Evolutionary conservation across 2,329 filamentous ascomycete species (phyloP), one percentile per base, ranked within the genome.

Genomic region (Bipolaris cookei): DNA sequence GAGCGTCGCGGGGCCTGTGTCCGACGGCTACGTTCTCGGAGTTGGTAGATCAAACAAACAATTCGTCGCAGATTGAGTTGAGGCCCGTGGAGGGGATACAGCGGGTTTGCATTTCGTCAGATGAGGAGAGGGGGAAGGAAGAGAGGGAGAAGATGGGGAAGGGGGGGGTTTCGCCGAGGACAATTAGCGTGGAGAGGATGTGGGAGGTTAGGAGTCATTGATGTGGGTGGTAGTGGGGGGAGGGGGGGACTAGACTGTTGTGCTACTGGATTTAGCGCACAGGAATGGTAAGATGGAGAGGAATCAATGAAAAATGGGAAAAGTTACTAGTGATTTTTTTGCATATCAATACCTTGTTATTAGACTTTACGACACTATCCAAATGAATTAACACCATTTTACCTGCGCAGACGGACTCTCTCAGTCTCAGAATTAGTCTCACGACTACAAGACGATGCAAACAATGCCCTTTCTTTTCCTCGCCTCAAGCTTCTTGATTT

Each of bases 41-140:
- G 25, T 20, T 57, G 6, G 25, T 35, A 1, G 43, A 57, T 3
- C n/a, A 46, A 3, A 43, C 32, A 1, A 30, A 53, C 6, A 41
- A 56, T 30, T 56, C 47, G 4, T 56, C 53, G n/a, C 32, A 56
- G 16, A 45, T 56, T n/a, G 37, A 51, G n/a, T 8, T 56, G 14
- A 41, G 43, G 18, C 51, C 51, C 20, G 37, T 42, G 0, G 46
- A 48, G 35, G 21, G 18, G 16, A n/a, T 32, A 2, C 35, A 42
- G 18, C 30, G 16, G 8, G 35, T 41, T 13, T 32, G 25, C 11
- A 41, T 50, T 3, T 50, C 47, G 6, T 50, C 35, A 2, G 23
- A 30, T 8, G 35, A 38, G 11, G 46, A 49, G 6, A 25, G 42
- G 3, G 7, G 6, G 2, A 44, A 44, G 23, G 11, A 30, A 6